Percentiles rank a stretch among this genome's conserved stretches.
These are phyloP conservation scores for Phytophthora multivora DNA, from an alignment of 352 stramenopile species.

Conservation along the genomic window DNA sequence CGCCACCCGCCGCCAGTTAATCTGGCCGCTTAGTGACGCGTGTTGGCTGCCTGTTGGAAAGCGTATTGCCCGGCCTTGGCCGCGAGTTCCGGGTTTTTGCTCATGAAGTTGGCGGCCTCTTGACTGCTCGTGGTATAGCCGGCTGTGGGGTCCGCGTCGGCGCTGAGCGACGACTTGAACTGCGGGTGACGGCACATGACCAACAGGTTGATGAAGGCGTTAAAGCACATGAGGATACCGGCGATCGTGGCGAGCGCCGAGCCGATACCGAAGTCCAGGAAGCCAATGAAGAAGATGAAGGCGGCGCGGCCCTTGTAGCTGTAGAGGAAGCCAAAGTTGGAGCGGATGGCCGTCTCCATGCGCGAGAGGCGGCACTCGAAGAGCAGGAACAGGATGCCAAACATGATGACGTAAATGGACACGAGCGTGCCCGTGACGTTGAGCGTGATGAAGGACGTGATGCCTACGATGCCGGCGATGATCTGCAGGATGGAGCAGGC, in stretches of 20 bases:
- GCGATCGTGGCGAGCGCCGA: constrained; percentile 76
- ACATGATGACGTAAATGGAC: constrained; percentile 91
- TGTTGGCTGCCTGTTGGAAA: constrained; percentile 57
- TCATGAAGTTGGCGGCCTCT: constrained; percentile 83
- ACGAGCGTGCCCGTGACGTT: constrained; percentile 90
- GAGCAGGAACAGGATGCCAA: constrained; percentile 84
- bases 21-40: constrained; percentile 28
- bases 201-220: constrained; percentile 87
- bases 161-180: constrained; percentile 82
- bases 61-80: constrained; percentile 81
- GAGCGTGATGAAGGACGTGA: constrained; percentile 89
- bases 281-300: constrained; percentile 92
- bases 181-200: constrained; percentile 89
- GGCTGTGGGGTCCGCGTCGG: constrained; percentile 73
- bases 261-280: constrained; percentile 88
- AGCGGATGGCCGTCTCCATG: constrained; percentile 83
- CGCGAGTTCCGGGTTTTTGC: constrained; percentile 77
- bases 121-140: constrained; percentile 84
- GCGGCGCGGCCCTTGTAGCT: constrained; percentile 84
- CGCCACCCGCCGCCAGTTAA: background rate
- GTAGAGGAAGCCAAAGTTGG: constrained; percentile 89
- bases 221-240: constrained; percentile 84
- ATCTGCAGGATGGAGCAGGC: constrained; percentile 84
- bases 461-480: constrained; percentile 78
- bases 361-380: constrained; percentile 88